Percentiles rank a stretch among this genome's conserved stretches.
These are phyloP conservation scores for Microcyclospora pomicola DNA, from an alignment of 2,329 filamentous ascomycete species.

Conservation along the genomic window DNA sequence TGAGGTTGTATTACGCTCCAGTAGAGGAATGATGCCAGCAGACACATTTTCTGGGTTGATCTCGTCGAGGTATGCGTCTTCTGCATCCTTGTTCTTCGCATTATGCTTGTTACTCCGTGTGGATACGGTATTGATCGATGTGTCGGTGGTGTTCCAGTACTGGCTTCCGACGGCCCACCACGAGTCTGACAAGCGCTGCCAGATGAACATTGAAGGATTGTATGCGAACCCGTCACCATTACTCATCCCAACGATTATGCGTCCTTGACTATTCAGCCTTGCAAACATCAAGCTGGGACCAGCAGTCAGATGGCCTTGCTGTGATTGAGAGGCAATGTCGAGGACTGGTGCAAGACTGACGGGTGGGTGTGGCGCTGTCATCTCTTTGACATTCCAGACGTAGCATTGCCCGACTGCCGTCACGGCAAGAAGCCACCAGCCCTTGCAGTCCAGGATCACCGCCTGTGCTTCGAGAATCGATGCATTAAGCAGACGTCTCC, in stretches of 20 bases:
- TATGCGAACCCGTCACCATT: constrained; percentile 94
- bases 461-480: constrained; percentile 83
- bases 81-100: constrained; percentile 4
- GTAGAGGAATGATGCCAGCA: constrained; percentile 79
- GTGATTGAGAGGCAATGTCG: constrained; percentile 67
- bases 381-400: constrained; percentile 81
- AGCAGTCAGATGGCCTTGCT: constrained; percentile 64
- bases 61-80: constrained; percentile 38
- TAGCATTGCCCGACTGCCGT: constrained; percentile 79
- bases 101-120: constrained; percentile 42
- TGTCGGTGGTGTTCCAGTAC: constrained; percentile 97
- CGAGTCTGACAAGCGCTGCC: constrained; percentile 89
- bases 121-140: constrained; percentile 60
- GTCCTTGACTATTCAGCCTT: constrained; percentile 74
- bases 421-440: constrained; percentile 79
- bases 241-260: constrained; percentile 76
- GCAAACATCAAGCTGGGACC: constrained; percentile 82
- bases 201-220: constrained; percentile 68
- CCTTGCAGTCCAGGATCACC: constrained; percentile 81
- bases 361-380: constrained; percentile 67
- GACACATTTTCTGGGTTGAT: constrained; percentile 52
- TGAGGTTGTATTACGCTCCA: constrained; percentile 89
- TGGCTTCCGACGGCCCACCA: constrained; percentile 98
- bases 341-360: constrained; percentile 79
- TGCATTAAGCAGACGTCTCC: constrained; percentile 70